Percentiles rank a stretch among this genome's conserved stretches.
Conservation (phyloP, 1,284 basidiomycete genomes). For the Sphaerobolus stellatus region DNA sequence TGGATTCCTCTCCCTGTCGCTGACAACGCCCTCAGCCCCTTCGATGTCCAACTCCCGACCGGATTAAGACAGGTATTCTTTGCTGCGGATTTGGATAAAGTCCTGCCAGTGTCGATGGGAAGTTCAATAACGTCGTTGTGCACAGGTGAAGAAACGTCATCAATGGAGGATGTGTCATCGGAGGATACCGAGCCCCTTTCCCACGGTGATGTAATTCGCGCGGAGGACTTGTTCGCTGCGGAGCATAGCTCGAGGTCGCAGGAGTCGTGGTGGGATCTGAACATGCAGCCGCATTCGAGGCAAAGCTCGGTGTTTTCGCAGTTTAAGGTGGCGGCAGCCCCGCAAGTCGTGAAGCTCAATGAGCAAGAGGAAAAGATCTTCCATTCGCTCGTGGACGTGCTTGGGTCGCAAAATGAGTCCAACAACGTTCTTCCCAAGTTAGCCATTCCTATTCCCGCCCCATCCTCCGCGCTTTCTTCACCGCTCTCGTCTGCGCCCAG, state of each 20-base stretch:
- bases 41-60: neutral
- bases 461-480: neutral
- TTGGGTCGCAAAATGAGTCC: neutral
- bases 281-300: neutral
- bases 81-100: neutral
- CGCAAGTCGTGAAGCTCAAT: too few relatives aligned
- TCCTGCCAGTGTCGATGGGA: neutral
- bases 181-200: neutral
- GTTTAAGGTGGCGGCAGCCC: too few relatives aligned
- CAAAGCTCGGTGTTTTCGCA: neutral
- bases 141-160: too few relatives aligned
- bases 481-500: neutral
- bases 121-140: neutral
- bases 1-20: conserved; percentile 66
- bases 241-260: conserved; percentile 22
- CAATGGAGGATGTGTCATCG: neutral
- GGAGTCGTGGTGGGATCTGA: neutral
- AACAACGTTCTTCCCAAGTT: too few relatives aligned
- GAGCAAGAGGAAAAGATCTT: conserved; percentile 10
- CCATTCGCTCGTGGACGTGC: conserved; percentile 3
- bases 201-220: conserved; percentile 28
- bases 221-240: conserved; percentile 28
- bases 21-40: conserved; percentile 28
- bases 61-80: neutral
- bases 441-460: neutral